Conservation (phyloP, 2,329 filamentous ascomycete species). For the Colletotrichum plurivorum region DNA sequence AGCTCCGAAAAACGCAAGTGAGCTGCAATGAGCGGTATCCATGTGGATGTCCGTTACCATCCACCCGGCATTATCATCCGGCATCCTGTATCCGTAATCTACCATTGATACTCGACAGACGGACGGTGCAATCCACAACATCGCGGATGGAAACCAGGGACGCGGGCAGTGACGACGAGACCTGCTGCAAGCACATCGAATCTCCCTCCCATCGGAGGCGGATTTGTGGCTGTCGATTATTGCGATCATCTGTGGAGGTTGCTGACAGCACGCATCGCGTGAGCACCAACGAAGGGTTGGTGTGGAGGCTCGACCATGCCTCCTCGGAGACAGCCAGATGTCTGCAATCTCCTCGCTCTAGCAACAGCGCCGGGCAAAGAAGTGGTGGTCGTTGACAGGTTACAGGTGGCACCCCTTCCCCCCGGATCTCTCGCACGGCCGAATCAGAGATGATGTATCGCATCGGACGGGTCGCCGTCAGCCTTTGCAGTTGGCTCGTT, state of each 20-base stretch:
- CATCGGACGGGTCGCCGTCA: constrained; percentile 21
- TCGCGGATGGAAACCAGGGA: too few species aligned
- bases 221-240: not conserved
- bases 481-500: constrained; percentile 29
- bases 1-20: too few species aligned
- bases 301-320: not conserved
- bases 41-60: too few species aligned
- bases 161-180: too few species aligned
- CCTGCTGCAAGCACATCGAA: too few species aligned
- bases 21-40: too few species aligned
- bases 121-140: too few species aligned
- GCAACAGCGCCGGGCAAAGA: not conserved
- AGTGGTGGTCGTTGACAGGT: not conserved
- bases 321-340: not conserved
- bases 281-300: not conserved
- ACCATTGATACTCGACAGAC: too few species aligned
- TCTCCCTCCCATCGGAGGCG: not conserved
- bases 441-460: constrained; percentile 15
- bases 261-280: not conserved
- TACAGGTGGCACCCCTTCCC: not conserved
- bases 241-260: not conserved
- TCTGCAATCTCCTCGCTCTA: constrained; percentile 21
- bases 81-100: too few species aligned
- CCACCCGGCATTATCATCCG: too few species aligned
- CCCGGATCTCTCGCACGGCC: constrained; percentile 27